phyloP scores from a whole-genome alignment of 1,284 basidiomycete genomes.

The Retiboletus fuscus region DNA sequence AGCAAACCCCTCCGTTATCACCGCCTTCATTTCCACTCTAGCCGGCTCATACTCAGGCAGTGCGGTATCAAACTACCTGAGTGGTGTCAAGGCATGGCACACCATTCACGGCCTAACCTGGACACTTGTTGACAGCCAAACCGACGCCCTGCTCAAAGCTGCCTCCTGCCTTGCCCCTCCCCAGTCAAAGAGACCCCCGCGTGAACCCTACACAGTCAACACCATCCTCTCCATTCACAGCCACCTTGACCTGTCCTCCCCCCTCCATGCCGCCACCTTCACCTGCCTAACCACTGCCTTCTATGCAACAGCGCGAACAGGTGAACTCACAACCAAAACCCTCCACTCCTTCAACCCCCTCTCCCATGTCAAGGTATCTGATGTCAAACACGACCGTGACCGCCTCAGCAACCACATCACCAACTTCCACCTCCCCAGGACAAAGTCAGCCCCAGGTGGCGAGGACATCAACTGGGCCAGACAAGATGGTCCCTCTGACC shows the following conservation, averaged over 20 bases:
- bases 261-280: too few relatives aligned
- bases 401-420: too few relatives aligned
- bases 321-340: constrained; percentile 41
- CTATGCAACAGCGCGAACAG: too few relatives aligned
- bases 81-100: not conserved
- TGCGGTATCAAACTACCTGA: not conserved
- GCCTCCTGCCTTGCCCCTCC: constrained; percentile 30
- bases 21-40: too few relatives aligned
- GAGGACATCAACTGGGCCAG: too few relatives aligned
- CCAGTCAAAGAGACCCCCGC: constrained; percentile 34
- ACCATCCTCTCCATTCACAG: constrained; percentile 6
- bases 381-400: too few relatives aligned
- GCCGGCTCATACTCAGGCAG: not conserved
- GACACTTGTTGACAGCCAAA: constrained; percentile 34
- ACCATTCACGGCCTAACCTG: constrained; percentile 27
- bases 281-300: too few relatives aligned
- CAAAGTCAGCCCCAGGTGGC: too few relatives aligned
- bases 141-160: constrained; percentile 41
- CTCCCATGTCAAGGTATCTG: too few relatives aligned
- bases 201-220: constrained; percentile 33
- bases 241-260: too few relatives aligned
- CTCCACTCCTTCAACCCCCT: not conserved
- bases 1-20: not conserved
- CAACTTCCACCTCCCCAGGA: too few relatives aligned
- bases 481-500: too few relatives aligned